A percentile compares a stretch with the other conserved stretches of the same genome.
Evolutionary conservation across 1,139 yeast species (phyloP).

Genomic region (Candida pseudoviswanathii): DNA sequence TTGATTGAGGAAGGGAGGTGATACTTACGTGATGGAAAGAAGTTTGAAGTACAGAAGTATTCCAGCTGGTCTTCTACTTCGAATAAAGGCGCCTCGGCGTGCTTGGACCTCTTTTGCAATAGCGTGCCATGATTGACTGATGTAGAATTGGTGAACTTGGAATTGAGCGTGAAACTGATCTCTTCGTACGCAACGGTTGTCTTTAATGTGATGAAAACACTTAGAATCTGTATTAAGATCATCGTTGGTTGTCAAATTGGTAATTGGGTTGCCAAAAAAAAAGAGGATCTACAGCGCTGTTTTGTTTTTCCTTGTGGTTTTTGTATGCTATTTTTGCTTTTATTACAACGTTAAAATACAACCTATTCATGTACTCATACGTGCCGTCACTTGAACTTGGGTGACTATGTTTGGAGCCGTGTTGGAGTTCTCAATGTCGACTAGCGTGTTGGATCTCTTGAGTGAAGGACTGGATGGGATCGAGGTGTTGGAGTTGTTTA

Average conservation of each 20-base stretch:
- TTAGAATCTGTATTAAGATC: background rate
- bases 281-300: background rate
- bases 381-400: constrained; percentile 48
- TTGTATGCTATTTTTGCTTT: background rate
- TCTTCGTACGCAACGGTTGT: constrained; percentile 3
- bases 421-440: constrained; percentile 29
- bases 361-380: constrained; percentile 36
- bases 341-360: background rate
- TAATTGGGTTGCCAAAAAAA: background rate
- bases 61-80: constrained; percentile 30
- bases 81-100: constrained; percentile 37
- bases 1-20: background rate
- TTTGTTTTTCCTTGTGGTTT: background rate
- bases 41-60: constrained; percentile 30
- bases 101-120: constrained; percentile 33
- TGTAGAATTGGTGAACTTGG: constrained; percentile 15
- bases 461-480: constrained; percentile 16
- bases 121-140: background rate
- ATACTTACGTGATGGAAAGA: constrained; percentile 42
- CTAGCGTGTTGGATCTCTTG: constrained; percentile 27
- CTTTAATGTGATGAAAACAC: background rate
- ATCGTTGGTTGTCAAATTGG: background rate
- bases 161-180: constrained; percentile 14
- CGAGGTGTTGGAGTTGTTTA: constrained; percentile 13
- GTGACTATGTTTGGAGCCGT: constrained; percentile 47